Evolutionary conservation across 2,329 filamentous ascomycete species (phyloP).

Genomic region (Didymella arachidicola): DNA sequence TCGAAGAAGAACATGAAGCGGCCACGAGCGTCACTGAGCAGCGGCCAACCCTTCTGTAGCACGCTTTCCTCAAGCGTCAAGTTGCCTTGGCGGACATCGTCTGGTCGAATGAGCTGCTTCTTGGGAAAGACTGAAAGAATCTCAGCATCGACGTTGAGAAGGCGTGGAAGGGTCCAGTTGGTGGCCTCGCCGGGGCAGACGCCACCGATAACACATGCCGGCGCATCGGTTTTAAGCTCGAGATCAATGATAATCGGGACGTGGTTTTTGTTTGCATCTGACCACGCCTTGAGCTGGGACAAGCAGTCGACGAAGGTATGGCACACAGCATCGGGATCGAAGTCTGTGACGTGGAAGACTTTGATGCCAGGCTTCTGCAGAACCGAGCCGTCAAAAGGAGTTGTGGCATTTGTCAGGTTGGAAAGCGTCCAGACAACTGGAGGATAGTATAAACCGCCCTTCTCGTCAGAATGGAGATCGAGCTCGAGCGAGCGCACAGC

Average conservation of each 20-base stretch:
- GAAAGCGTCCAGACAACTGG: constrained; percentile 55
- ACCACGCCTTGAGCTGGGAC: constrained; percentile 55
- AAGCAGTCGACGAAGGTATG: constrained; percentile 58
- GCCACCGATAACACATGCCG: constrained; percentile 44
- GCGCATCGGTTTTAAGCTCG: constrained; percentile 57
- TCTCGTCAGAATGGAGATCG: constrained; percentile 59
- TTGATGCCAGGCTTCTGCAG: constrained; percentile 57
- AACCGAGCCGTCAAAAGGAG: constrained; percentile 51
- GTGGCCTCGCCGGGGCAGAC: constrained; percentile 52
- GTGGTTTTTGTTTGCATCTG: constrained; percentile 53
- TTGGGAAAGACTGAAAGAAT: constrained; percentile 55
- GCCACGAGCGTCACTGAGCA: constrained; percentile 55
- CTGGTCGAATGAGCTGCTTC: constrained; percentile 56
- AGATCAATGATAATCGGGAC: constrained; percentile 60
- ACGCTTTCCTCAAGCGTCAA: constrained; percentile 58
- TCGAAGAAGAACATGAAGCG: constrained; percentile 62
- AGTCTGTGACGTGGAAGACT: constrained; percentile 61
- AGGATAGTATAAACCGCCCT: constrained; percentile 58
- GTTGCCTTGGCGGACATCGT: constrained; percentile 54
- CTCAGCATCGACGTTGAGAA: constrained; percentile 58
- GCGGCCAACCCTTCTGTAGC: constrained; percentile 59
- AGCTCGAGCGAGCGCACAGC: constrained; percentile 59
- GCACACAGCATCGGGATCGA: constrained; percentile 58
- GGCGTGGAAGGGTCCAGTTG: constrained; percentile 54
- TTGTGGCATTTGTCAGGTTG: constrained; percentile 51